Evolutionary conservation across 1,139 yeast genomes (phyloP), one percentile per base, ranked within the genome.

Genomic region (Meyerozyma guilliermondii): DNA sequence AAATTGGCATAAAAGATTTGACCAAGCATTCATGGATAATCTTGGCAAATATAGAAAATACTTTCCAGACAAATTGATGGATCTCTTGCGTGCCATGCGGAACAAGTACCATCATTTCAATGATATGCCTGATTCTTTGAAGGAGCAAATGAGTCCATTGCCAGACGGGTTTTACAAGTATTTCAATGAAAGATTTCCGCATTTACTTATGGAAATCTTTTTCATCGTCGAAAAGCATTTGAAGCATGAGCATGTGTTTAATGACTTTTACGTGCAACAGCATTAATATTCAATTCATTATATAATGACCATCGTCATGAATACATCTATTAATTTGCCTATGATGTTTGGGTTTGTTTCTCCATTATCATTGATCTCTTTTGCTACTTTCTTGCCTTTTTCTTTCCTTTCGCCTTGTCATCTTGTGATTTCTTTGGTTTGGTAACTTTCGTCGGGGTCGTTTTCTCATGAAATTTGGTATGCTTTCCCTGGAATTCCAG

Each of bases 21-120:
- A 88, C 54, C 60, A 66, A 10, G 71, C 72, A 18, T 87, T 92
- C 56, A 71, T 87, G 67, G 87, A 83, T 20, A 88, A 91, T 56
- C 69, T 94, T 49, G 96, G 96, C 17, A 87, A 86, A 58, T 92
- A 88, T 60, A 76, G 99, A 53, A 91, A 88, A 62, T 94, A 92
- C 59, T 84, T 84, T 49, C 78, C 85, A 0, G 81, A 78, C 44
- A 85, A 82, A 50, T 63, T 92, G 40, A 79, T 88, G 81, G 98
- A 94, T 60, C 66, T 92, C 43, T 65, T 92, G 44, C 72, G 99
- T 48, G 97, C 97, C 0, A 67, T 92, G 53, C 74, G 99, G 52
- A 92, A 92, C 67, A 92, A 92, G 60, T 82, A 86, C 58, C 96
- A 88, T 60, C 99, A 92, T 62, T 92, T 78, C 61, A 88, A 88